Evolutionary conservation across 1,139 yeast species (phyloP).

Genomic region (Saccharomyces hybrid): DNA sequence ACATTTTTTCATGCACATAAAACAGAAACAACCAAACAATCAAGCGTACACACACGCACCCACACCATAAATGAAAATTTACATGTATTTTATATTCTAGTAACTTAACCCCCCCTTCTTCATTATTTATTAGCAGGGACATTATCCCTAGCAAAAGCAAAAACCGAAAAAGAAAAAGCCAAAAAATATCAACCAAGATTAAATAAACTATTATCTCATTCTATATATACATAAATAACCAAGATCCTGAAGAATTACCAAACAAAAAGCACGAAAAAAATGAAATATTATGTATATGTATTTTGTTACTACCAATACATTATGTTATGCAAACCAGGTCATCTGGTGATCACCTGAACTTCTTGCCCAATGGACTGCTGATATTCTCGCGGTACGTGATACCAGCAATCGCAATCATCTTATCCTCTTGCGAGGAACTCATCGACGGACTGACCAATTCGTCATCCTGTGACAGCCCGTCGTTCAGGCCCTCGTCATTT

Average conservation of each 20-base stretch:
- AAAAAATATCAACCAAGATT: background rate
- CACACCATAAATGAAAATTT: background rate
- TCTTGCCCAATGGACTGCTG: constrained; percentile 6
- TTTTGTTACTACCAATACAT: background rate
- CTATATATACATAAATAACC: background rate
- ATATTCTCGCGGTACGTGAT: constrained; percentile 4
- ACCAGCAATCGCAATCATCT: background rate
- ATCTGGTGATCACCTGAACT: constrained; percentile 2
- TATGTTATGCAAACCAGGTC: background rate
- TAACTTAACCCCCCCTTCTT: background rate
- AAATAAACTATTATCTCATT: background rate
- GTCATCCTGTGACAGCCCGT: background rate
- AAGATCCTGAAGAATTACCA: background rate
- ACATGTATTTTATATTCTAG: constrained; percentile 1
- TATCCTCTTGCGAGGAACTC: background rate
- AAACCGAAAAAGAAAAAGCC: background rate
- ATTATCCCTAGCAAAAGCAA: background rate
- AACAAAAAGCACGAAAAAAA: background rate
- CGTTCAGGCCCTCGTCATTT: background rate
- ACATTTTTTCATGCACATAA: constrained; percentile 6
- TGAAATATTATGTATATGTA: background rate
- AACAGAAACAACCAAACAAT: background rate
- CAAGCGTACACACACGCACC: background rate
- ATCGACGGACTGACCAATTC: background rate
- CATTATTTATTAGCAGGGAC: background rate